Percentiles rank a stretch among this genome's conserved stretches.
Conservation (phyloP, 371 early-diverging fungal species). For the Mucor piriformis region DNA sequence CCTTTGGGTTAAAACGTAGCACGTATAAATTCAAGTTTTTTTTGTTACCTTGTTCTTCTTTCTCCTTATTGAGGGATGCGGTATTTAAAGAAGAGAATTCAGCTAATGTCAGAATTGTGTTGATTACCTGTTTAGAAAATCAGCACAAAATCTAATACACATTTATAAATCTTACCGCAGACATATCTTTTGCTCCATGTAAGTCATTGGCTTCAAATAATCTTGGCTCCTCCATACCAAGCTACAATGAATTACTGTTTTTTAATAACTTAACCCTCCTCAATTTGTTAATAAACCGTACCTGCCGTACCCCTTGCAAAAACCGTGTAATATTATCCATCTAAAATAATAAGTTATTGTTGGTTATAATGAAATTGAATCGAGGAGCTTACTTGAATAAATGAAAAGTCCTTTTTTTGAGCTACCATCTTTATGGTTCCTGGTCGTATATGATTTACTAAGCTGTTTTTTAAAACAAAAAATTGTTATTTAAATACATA, state of each 20-base stretch:
- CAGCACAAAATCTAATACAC: not conserved
- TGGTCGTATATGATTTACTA: constrained; percentile 78
- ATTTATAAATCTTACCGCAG: constrained; percentile 55
- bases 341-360: constrained; percentile 34
- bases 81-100: constrained; percentile 2
- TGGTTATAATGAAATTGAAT: not conserved
- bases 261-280: not conserved
- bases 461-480: constrained; percentile 33
- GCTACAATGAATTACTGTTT: constrained; percentile 22
- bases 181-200: constrained; percentile 88
- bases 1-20: not conserved
- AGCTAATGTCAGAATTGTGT: constrained; percentile 23
- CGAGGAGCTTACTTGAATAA: constrained; percentile 63
- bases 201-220: constrained; percentile 93
- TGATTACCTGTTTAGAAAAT: constrained; percentile 15
- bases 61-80: not conserved
- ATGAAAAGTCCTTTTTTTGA: constrained; percentile 65
- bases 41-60: not conserved
- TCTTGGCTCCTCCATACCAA: constrained; percentile 76
- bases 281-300: constrained; percentile 16
- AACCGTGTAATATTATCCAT: constrained; percentile 83
- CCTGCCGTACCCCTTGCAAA: constrained; percentile 61
- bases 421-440: constrained; percentile 72
- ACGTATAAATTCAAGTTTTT: not conserved
- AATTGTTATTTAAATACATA: not conserved